Base-by-base conservation (phyloP, 116 monocot genomes). In the Trichopus zeylanicus region DNA sequence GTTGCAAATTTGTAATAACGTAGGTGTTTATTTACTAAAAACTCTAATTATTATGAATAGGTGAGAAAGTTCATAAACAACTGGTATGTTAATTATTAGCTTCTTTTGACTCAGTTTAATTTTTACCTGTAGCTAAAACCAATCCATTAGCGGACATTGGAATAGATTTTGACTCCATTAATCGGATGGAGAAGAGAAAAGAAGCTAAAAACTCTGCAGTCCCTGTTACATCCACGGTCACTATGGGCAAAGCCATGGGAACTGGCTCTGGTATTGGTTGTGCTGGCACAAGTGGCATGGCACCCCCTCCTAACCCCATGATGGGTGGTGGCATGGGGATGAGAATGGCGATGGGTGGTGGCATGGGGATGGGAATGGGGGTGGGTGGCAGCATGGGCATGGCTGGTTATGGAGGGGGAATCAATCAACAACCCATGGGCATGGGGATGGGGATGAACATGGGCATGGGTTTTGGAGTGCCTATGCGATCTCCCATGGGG, bases 191-290 rank as follows among this genome's bases (percentile, higher is more conserved):
- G 39, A 87, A 70, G 58, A 69, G 80, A 58, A 78, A 81, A 53
- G 81, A 84, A 54, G 80, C 68, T 67, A 78, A 64, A 67, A 59
- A 53, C 23, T 54, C 71, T 21, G 52, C 61, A 48, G 28, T 81
- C 62, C 63, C 85, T 7, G 68, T 67, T 18, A 55, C 62, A 34
- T 98, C 98, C 33, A 87, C 87, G 3, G 53, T 70, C 55, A 77
- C 65, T 29, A 98, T 98, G 98, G 98, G 98, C 28, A 88, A 88
- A 80, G 98, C 98, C 7, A 98, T 98, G 98, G 98, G 98, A 21
- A 48, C 87, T 24, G 97, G 97, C 51, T 98, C 91, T 27, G 91
- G 98, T 33, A 69, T 80, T 34, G 87, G 98, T 20, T 75, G 76
- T 38, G 71, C 75, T 3, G 72, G 71, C 53, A 59, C 70, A 16